Conservation (phyloP, 441 rosid species). For the Adansonia rubrostipa region DNA sequence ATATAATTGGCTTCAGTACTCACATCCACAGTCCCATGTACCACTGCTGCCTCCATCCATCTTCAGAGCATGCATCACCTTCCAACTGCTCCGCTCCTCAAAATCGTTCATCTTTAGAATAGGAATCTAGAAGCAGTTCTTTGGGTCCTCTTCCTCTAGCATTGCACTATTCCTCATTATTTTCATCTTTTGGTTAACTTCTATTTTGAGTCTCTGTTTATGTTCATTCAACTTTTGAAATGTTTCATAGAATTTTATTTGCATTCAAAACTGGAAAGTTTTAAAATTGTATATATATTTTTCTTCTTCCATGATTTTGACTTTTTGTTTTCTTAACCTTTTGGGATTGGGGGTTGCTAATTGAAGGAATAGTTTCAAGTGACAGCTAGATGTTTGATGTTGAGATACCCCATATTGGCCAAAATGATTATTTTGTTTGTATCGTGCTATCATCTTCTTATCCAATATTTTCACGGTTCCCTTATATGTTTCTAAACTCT, state of each 20-base stretch:
- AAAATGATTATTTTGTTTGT: neutral
- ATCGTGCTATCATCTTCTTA: neutral
- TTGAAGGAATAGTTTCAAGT: neutral
- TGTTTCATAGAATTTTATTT: neutral
- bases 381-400: neutral
- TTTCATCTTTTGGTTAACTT: neutral
- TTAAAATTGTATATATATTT: neutral
- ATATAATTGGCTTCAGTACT: neutral
- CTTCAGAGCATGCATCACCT: neutral
- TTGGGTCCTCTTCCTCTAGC: neutral
- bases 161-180: neutral
- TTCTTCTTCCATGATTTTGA: neutral
- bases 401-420: neutral
- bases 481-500: neutral
- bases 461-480: neutral
- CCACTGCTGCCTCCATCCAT: neutral
- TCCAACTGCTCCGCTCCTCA: neutral
- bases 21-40: neutral
- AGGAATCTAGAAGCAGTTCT: neutral
- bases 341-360: neutral
- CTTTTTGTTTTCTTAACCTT: neutral
- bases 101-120: neutral
- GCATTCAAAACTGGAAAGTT: neutral
- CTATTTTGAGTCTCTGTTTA: neutral
- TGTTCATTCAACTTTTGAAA: slow-evolving; percentile 1